phyloP scores from a whole-genome alignment of 208 protist genomes.

The Kentomonas sorsogonicus region DNA sequence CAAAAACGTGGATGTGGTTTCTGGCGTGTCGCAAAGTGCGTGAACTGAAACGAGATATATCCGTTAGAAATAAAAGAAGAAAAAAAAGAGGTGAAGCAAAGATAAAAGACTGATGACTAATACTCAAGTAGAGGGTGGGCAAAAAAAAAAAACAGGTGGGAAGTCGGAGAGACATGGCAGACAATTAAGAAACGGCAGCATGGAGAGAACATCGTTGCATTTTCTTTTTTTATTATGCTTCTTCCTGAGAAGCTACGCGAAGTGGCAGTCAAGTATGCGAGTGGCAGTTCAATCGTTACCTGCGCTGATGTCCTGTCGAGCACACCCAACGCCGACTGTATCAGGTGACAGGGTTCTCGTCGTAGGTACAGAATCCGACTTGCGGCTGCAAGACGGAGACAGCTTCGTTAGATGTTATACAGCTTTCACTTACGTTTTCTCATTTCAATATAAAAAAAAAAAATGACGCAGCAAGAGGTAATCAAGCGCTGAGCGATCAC shows the following conservation, averaged over 20 bases:
- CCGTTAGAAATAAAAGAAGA: constrained; percentile 12
- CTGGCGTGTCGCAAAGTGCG: no score
- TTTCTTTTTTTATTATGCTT: neutral
- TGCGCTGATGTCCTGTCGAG: no score
- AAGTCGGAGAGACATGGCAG: neutral
- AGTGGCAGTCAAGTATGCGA: no score
- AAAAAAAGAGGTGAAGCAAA: constrained; percentile 3
- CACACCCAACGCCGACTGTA: no score
- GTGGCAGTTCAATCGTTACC: no score
- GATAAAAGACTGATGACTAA: no score
- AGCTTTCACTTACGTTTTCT: neutral
- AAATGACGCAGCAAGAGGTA: constrained; percentile 1
- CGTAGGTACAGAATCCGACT: no score
- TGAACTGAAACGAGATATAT: neutral
- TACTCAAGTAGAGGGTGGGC: no score
- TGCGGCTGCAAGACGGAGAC: no score
- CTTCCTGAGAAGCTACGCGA: neutral
- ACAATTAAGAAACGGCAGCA: neutral
- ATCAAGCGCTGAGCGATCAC: neutral
- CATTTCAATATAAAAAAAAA: constrained; percentile 4
- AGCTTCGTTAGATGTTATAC: no score
- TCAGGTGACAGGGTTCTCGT: no score
- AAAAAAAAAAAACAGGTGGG: constrained; percentile 1
- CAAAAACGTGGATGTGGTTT: neutral
- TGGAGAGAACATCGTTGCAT: neutral